A percentile compares a stretch with the other conserved stretches of the same genome.
phyloP scores from a whole-genome alignment of 1,139 yeast species.

The Candida sanyaensis region DNA sequence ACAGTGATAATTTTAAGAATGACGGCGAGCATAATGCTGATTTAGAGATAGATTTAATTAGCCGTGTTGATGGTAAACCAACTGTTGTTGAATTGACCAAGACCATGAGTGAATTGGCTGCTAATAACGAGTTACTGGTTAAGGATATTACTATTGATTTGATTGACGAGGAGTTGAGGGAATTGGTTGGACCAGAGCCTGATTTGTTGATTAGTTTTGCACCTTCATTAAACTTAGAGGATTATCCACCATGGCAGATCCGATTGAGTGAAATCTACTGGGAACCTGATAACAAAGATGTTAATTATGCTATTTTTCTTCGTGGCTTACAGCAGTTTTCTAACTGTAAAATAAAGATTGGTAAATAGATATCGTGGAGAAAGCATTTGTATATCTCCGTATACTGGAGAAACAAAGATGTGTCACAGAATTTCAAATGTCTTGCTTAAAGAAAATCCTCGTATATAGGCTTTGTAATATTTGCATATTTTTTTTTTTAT shows the following conservation, averaged over 20 bases:
- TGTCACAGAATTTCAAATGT: too few species aligned
- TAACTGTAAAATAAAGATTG: constrained; percentile 82
- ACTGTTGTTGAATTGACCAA: constrained; percentile 86
- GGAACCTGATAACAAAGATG: constrained; percentile 82
- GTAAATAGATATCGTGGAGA: constrained; percentile 45
- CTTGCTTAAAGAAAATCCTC: background rate
- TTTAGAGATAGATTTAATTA: constrained; percentile 65
- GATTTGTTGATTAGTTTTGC: constrained; percentile 83
- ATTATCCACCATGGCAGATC: constrained; percentile 98
- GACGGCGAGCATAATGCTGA: constrained; percentile 31
- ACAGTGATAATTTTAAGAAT: constrained; percentile 30
- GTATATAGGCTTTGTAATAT: background rate
- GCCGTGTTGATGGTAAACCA: constrained; percentile 84
- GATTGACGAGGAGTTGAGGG: constrained; percentile 73
- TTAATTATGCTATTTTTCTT: constrained; percentile 80
- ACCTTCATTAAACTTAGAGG: constrained; percentile 85
- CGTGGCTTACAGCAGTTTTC: constrained; percentile 82
- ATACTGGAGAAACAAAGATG: too few species aligned
- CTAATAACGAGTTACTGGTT: constrained; percentile 58
- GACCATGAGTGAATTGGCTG: constrained; percentile 79
- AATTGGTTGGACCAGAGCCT: constrained; percentile 86
- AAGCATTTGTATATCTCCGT: too few species aligned
- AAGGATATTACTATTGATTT: constrained; percentile 72
- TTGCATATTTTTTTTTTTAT: background rate
- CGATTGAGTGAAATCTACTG: constrained; percentile 88